Conservation (phyloP, 2,329 filamentous ascomycete genomes). For the Ascochyta clinopodiicola region DNA sequence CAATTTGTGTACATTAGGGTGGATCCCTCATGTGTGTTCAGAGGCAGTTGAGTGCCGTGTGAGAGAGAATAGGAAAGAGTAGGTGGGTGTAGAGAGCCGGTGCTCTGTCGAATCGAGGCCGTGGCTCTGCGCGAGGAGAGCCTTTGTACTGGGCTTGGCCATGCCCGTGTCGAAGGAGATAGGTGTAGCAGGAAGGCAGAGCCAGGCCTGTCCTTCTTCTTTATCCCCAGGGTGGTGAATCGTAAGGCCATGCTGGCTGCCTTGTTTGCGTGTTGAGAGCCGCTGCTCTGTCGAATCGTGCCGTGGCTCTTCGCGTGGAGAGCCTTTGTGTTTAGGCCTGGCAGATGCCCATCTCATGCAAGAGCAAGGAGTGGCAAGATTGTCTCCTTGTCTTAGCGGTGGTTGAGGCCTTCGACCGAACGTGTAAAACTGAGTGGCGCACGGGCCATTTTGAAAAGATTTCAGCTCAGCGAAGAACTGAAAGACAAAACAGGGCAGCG, state of each 20-base stretch:
- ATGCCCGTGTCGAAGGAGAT: not conserved
- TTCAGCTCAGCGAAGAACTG: not conserved
- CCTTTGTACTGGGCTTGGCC: conserved; percentile 22
- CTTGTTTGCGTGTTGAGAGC: conserved; percentile 15
- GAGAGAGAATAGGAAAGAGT: too few species aligned
- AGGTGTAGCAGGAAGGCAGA: too few species aligned
- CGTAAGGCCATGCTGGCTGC: too few species aligned
- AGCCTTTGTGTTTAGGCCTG: conserved; percentile 33
- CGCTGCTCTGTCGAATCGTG: too few species aligned
- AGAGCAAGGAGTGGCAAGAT: conserved; percentile 27
- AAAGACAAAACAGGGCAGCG: not conserved
- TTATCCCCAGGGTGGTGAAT: too few species aligned
- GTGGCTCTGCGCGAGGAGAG: conserved; percentile 4
- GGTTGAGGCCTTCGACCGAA: conserved; percentile 5
- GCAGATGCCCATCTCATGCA: conserved; percentile 35
- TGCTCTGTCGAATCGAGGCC: too few species aligned
- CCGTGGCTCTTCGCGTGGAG: conserved; percentile 3
- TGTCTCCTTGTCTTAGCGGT: conserved; percentile 7
- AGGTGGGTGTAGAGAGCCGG: too few species aligned
- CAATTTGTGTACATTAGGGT: too few species aligned
- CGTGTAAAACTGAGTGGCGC: conserved; percentile 5
- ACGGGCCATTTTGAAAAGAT: conserved; percentile 6
- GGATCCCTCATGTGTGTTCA: too few species aligned
- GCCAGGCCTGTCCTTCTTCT: too few species aligned
- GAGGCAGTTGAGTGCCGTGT: too few species aligned